phyloP scores from a whole-genome alignment of 345 rosid genomes.

The Brassica rapa region DNA sequence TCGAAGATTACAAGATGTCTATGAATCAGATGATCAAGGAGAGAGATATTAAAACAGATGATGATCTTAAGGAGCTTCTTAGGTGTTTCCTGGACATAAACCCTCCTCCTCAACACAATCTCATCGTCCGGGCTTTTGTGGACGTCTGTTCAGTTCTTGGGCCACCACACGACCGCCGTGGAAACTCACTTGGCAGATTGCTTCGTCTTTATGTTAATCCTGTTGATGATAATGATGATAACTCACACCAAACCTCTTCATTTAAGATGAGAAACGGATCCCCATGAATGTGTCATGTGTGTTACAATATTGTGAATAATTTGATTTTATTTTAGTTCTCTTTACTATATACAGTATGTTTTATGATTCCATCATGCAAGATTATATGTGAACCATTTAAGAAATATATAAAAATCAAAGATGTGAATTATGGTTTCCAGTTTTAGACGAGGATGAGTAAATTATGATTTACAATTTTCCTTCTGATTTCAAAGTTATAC shows the following conservation, averaged over 20 bases:
- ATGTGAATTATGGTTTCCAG: neutral
- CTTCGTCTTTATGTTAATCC: constrained; percentile 39
- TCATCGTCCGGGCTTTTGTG: constrained; percentile 40
- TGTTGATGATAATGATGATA: neutral
- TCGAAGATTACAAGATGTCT: constrained; percentile 41
- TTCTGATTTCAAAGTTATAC: neutral
- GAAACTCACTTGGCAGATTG: constrained; percentile 38
- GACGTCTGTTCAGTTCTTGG: constrained; percentile 39
- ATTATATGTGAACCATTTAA: neutral
- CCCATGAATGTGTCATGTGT: neutral
- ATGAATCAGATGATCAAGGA: constrained; percentile 40
- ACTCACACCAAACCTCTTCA: constrained; percentile 20
- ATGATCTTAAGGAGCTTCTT: constrained; percentile 42
- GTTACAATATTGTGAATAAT: constrained; percentile 20
- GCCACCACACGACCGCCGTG: constrained; percentile 39
- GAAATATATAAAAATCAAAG: neutral
- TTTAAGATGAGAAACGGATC: constrained; percentile 5
- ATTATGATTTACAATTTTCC: neutral
- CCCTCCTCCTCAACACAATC: constrained; percentile 40
- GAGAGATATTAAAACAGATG: constrained; percentile 35
- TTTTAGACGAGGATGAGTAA: neutral
- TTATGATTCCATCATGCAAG: constrained; percentile 10
- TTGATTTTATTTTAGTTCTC: neutral
- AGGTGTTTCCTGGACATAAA: constrained; percentile 45
- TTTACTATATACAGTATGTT: neutral